A percentile compares a stretch with the other conserved stretches of the same genome.
Evolutionary conservation across 164 flowering plant species (phyloP).

Genomic region (Piper betle): DNA sequence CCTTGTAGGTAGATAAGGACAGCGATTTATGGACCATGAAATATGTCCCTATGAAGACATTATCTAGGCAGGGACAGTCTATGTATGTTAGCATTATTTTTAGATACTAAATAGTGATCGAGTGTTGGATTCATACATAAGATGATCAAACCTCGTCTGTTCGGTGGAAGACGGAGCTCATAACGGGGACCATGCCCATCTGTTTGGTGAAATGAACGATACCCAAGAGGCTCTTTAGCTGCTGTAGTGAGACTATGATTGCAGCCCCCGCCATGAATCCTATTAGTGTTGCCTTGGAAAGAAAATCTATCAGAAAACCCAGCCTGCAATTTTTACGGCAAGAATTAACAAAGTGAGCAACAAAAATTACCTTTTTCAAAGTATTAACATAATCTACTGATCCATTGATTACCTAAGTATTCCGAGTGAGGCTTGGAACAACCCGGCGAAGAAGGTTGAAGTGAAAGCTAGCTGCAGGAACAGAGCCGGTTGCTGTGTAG

Average conservation of each 20-base stretch:
- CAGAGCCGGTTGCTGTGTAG: constrained; percentile 40
- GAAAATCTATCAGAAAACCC: constrained; percentile 86
- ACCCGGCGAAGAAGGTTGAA: constrained; percentile 82
- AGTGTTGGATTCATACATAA: neutral
- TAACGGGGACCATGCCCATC: constrained; percentile 72
- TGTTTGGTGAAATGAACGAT: constrained; percentile 71
- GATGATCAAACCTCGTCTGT: constrained; percentile 41
- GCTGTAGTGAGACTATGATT: constrained; percentile 86
- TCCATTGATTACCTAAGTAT: constrained; percentile 40
- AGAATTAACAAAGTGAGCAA: neutral
- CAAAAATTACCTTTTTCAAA: neutral
- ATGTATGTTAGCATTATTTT: too few species aligned
- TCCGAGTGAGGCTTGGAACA: constrained; percentile 84
- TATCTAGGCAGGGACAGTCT: too few species aligned
- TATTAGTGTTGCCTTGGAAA: constrained; percentile 75
- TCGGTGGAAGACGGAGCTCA: constrained; percentile 63
- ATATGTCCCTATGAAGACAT: too few species aligned
- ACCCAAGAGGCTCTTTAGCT: constrained; percentile 81
- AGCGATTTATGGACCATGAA: neutral
- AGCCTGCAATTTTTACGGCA: constrained; percentile 34
- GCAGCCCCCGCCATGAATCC: constrained; percentile 99
- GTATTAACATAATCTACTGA: neutral
- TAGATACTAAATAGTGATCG: neutral
- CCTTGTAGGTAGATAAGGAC: neutral
- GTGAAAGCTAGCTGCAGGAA: constrained; percentile 82